Percentiles rank a stretch among this genome's conserved stretches.
phyloP scores from a whole-genome alignment of 257 asterid genomes.

The Orobanche coerulescens region DNA sequence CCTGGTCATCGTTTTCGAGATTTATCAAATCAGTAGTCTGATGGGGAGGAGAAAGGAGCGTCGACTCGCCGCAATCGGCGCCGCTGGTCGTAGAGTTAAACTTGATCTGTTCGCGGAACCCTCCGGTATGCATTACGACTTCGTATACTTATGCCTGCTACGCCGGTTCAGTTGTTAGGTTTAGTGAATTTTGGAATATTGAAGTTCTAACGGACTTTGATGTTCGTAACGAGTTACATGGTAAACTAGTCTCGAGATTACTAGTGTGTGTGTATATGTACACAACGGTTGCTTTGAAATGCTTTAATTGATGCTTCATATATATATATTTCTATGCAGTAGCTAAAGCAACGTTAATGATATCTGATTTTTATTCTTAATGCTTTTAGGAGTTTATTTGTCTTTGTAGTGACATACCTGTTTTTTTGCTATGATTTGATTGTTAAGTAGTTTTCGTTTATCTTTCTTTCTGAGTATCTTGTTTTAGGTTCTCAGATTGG shows the following conservation, averaged over 20 bases:
- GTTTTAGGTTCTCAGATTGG: neutral
- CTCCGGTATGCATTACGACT: conserved; percentile 46
- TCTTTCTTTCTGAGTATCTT: neutral
- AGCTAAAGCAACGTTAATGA: neutral
- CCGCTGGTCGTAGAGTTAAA: conserved; percentile 76
- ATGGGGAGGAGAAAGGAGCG: conserved; percentile 99
- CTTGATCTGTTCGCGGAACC: conserved; percentile 95
- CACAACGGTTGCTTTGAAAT: neutral
- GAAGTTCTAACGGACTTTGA: neutral
- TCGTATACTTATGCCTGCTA: neutral
- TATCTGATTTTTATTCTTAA: neutral
- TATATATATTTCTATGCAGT: neutral
- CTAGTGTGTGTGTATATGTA: neutral
- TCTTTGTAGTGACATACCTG: neutral
- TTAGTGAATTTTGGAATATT: neutral
- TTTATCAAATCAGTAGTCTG: neutral
- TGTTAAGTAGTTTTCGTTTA: neutral
- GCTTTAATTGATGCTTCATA: neutral
- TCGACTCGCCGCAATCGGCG: conserved; percentile 57
- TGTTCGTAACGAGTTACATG: neutral
- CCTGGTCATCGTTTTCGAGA: conserved; percentile 11
- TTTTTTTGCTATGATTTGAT: neutral
- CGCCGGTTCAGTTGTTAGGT: neutral
- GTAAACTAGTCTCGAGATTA: neutral
- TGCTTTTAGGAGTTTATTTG: neutral